Evolutionary conservation across 139 green algal species (phyloP).

Genomic region (Chlamydomonas sp.): DNA sequence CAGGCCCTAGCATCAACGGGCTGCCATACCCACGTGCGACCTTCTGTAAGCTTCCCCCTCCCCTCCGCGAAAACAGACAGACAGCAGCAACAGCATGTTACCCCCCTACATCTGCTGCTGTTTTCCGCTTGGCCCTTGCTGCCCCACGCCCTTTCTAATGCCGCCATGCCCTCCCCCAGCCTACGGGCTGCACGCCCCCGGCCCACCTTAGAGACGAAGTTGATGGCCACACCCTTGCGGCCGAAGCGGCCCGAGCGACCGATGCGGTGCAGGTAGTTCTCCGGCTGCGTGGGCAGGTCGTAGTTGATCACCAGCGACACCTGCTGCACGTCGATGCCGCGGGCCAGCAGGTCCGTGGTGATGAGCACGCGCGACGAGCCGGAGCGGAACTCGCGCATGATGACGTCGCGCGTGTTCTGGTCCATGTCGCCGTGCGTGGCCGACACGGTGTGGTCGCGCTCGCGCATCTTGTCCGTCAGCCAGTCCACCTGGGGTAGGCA

Average conservation of each 20-base stretch:
- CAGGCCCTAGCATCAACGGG: no score
- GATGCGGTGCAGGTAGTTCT: conserved; percentile 99
- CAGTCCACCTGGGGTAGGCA: conserved; percentile 89
- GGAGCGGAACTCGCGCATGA: conserved; percentile 99
- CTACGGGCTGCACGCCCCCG: neutral
- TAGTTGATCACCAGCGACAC: conserved; percentile 99
- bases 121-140: no score
- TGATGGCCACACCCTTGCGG: conserved; percentile 99
- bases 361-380: conserved; percentile 99
- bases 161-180: no score
- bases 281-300: conserved; percentile 98
- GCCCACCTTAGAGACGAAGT: conserved; percentile 90
- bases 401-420: conserved; percentile 99
- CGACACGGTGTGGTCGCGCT: conserved; percentile 98
- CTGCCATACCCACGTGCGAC: no score
- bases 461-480: conserved; percentile 99
- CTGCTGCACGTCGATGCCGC: conserved; percentile 99
- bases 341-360: conserved; percentile 99
- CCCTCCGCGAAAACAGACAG: neutral
- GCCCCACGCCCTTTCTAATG: no score
- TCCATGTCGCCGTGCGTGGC: conserved; percentile 99
- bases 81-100: neutral
- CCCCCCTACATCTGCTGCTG: no score
- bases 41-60: no score
- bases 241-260: conserved; percentile 94